Conservation (phyloP, 2,329 filamentous ascomycete genomes). For the Fusarium sambucinum region DNA sequence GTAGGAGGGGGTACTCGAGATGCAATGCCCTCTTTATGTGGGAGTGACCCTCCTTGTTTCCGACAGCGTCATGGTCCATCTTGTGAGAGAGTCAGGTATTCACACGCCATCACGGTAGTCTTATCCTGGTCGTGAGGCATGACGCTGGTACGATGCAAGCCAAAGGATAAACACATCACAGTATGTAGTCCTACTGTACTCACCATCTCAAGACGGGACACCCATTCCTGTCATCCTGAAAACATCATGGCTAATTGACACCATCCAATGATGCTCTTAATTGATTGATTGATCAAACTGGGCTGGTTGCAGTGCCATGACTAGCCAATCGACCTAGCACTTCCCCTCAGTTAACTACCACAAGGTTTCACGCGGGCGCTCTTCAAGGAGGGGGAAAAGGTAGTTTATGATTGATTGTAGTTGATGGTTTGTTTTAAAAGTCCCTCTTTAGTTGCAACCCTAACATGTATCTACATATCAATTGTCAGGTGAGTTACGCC, state of each 20-base stretch:
- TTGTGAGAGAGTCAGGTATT: slow-evolving; percentile 27
- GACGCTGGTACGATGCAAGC: slow-evolving; percentile 46
- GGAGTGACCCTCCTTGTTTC: slow-evolving; percentile 36
- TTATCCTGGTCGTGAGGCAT: slow-evolving; percentile 31
- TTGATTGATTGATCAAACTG: slow-evolving; percentile 12
- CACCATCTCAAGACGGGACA: not conserved
- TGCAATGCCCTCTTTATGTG: slow-evolving; percentile 45
- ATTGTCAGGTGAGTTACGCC: slow-evolving; percentile 46
- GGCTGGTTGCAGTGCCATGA: slow-evolving; percentile 2
- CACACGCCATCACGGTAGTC: slow-evolving; percentile 35
- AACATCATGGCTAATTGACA: slow-evolving; percentile 33
- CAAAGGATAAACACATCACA: not conserved
- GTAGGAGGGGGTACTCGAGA: slow-evolving; percentile 28
- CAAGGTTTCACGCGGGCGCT: slow-evolving; percentile 46
- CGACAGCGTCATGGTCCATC: slow-evolving; percentile 28
- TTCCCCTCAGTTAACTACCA: slow-evolving; percentile 44
- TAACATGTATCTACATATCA: slow-evolving; percentile 2
- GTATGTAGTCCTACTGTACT: not conserved
- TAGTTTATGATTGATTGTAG: slow-evolving; percentile 24
- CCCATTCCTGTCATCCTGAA: slow-evolving; percentile 10
- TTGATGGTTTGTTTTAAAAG: slow-evolving; percentile 14
- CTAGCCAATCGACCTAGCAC: slow-evolving; percentile 33
- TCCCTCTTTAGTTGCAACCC: slow-evolving; percentile 11
- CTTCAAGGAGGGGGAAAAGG: slow-evolving; percentile 3
- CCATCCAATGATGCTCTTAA: not conserved